Percentiles rank a stretch among this genome's conserved stretches.
These are phyloP conservation scores for Micromonas pusilla DNA, from an alignment of 139 green algal species.

Conservation along the genomic window DNA sequence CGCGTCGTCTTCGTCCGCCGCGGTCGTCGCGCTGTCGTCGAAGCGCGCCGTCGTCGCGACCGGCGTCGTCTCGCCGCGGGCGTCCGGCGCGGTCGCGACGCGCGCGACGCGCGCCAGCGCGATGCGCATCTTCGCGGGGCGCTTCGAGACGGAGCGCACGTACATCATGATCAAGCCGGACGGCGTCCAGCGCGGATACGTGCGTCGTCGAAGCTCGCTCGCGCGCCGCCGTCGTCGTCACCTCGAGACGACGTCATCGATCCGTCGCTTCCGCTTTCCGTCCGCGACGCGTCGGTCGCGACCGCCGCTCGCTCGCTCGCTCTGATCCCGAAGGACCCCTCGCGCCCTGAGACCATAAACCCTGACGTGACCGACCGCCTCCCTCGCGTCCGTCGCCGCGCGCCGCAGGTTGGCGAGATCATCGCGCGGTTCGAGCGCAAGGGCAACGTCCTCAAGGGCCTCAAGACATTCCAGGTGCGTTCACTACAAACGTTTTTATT, in stretches of 20 bases:
- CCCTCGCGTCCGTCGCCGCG: background rate
- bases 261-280: background rate
- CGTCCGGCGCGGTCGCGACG: background rate
- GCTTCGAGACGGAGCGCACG: conserved; percentile 25
- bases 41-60: too few species aligned
- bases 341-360: background rate
- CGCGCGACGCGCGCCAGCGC: background rate
- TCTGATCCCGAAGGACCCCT: background rate
- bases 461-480: conserved; percentile 79
- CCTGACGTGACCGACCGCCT: background rate
- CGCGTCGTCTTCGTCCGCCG: too few species aligned
- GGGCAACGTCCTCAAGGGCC: conserved; percentile 32
- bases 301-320: too few species aligned
- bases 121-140: background rate
- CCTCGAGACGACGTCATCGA: background rate
- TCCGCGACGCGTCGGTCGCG: background rate
- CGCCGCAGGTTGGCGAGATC: conserved; percentile 69
- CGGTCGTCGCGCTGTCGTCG: too few species aligned
- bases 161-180: conserved; percentile 70
- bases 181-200: conserved; percentile 63
- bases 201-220: conserved; percentile 16
- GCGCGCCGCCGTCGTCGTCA: background rate
- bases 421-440: conserved; percentile 76
- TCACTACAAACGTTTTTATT: too few species aligned
- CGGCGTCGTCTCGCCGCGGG: background rate